Percentiles rank a stretch among this genome's conserved stretches.
Conservation (phyloP, 805 yeast species). For the Myxozyma sirexii region DNA sequence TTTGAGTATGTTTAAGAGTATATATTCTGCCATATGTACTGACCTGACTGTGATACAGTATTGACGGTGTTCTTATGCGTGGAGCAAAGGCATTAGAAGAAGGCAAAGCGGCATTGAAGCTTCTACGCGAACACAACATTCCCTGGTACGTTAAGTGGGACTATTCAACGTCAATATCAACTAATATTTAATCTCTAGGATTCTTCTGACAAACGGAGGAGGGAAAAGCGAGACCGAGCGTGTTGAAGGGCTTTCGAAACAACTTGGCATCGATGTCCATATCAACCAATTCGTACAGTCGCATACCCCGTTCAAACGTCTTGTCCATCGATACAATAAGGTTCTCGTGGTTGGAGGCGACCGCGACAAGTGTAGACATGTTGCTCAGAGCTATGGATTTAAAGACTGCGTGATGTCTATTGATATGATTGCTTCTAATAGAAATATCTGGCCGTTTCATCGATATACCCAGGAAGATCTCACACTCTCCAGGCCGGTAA, state of each 20-base stretch:
- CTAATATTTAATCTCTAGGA: slow-evolving; percentile 47
- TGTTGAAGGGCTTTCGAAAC: slow-evolving; percentile 53
- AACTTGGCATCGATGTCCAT: slow-evolving; percentile 51
- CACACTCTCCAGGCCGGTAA: slow-evolving; percentile 48
- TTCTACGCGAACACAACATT: slow-evolving; percentile 55
- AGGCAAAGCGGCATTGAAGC: slow-evolving; percentile 62
- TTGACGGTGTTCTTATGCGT: slow-evolving; percentile 85
- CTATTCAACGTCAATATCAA: slow-evolving; percentile 59
- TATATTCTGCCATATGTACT: background rate
- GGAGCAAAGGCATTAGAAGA: slow-evolving; percentile 68
- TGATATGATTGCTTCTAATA: slow-evolving; percentile 63
- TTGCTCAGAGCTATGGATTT: slow-evolving; percentile 75
- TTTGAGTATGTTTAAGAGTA: slow-evolving; percentile 19
- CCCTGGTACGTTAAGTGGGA: slow-evolving; percentile 56
- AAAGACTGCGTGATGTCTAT: slow-evolving; percentile 69
- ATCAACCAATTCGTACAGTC: slow-evolving; percentile 75
- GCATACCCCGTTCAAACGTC: slow-evolving; percentile 79
- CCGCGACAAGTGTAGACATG: slow-evolving; percentile 65
- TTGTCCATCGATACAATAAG: slow-evolving; percentile 55
- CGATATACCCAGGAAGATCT: slow-evolving; percentile 52
- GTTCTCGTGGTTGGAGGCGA: slow-evolving; percentile 87
- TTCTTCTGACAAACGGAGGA: slow-evolving; percentile 90
- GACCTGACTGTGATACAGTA: slow-evolving; percentile 39
- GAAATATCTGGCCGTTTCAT: slow-evolving; percentile 70
- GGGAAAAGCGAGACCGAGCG: slow-evolving; percentile 71